Evolutionary conservation across 257 asterid genomes (phyloP), one percentile per base, ranked within the genome.

Genomic region (Fraxinus excelsior): DNA sequence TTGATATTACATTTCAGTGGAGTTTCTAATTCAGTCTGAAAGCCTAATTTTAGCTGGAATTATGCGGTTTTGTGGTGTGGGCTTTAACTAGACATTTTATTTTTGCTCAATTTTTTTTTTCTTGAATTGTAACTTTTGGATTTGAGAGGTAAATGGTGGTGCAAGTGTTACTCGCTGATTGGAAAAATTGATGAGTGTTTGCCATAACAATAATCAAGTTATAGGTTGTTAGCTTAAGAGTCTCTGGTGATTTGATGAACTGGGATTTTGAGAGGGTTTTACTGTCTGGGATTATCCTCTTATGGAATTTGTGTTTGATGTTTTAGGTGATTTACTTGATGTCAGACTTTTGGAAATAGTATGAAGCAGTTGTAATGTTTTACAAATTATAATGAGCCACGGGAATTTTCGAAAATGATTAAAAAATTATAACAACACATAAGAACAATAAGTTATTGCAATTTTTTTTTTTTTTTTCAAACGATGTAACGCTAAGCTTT

Each of bases 111-210:
- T 13, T 26, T 7, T 44, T 23, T 49, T 32, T 7, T 8, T 3
- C 40, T 25, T 44, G 21, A 28, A 56, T 66, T 38, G 14, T 69
- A 13, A 66, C 29, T 73, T 71, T 37, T 1, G 73, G 79, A 76
- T 83, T 67, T 73, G 69, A 67, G 64, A 28, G 28, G 68, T 46
- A 64, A 62, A 8, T 78, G 25, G 31, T 68, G 71, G 60, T 73
- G 25, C 35, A 31, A 7, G 49, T 34, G n/a, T 32, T 49, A 38
- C 7, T 25, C 25, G 34, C 68, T 25, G 72, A 71, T 78, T 26
- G 18, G 62, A 60, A 32, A 65, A 56, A 69, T n/a, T 38, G 18
- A 10, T 10, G 40, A 31, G 77, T 32, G 53, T 68, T 26, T 46
- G 40, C 26, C 42, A 35, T 31, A 7, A 23, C 32, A 11, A 65